Evolutionary conservation across 257 asterid species (phyloP), one percentile per base, ranked within the genome.

Genomic region (Lavandula angustifolia): DNA sequence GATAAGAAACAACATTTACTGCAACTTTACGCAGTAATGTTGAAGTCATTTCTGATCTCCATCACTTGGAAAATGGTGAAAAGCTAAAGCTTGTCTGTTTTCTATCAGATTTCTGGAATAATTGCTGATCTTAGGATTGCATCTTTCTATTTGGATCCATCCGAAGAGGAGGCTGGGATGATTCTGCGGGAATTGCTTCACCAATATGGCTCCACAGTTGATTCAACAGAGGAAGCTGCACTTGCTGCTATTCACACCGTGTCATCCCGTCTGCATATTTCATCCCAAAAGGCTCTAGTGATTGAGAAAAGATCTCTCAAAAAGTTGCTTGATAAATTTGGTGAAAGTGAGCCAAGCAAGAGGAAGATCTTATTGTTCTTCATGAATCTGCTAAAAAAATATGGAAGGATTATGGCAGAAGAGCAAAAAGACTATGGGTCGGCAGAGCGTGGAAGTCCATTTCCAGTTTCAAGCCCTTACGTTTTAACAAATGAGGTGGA

Each of bases 101-200:
- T 60, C 46, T 54, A 66, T 76, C 95, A 94, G 97, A 87, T 94
- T 37, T 81, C 90, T 42, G 81, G 79, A 60, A 71, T 86, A 27
- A 66, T 85, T 70, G 78, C 79, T 68, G 95, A 82, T 74, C 82
- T 90, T 33, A 76, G 81, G 74, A 74, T 61, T 57, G 76, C 77
- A 27, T 41, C 73, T n/a, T 85, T 90, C 76, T 67, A 70, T 67
- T 76, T 90, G 87, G 95, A 94, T 62, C 90, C 97, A 50, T 70
- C 81, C 4, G 97, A 87, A 58, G 91, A 69, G 76, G 96, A 87
- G 67, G 97, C 95, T 22, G 90, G 95, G 44, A 81, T 69, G 70
- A 55, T 80, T 52, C 68, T 94, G 53, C 79, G 73, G 52, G 81
- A 82, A 64, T 70, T 94, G 78, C 87, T 94, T 55, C 94, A 66